These are phyloP conservation scores for Cladophialophora carrionii DNA, from an alignment of 2,329 filamentous ascomycete species.

Conservation along the genomic window DNA sequence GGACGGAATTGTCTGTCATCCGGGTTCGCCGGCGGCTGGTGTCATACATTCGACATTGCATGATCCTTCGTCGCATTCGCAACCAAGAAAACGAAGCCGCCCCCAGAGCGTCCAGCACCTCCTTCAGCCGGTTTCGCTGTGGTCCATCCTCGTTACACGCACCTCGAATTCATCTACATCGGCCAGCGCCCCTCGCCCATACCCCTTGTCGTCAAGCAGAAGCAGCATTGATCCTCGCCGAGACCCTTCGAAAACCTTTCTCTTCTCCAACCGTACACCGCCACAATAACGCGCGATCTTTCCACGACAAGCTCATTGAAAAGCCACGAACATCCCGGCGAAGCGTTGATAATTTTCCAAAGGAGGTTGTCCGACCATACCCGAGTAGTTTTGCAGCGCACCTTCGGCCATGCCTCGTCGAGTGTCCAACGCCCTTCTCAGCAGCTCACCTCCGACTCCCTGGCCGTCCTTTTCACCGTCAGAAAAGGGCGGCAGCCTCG, in stretches of 20 bases:
- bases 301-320: slow-evolving; percentile 9
- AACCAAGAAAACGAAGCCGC: slow-evolving; percentile 9
- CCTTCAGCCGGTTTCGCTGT: slow-evolving; percentile 12
- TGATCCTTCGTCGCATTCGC: slow-evolving; percentile 11
- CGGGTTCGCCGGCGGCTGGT: slow-evolving; percentile 3
- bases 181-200: slow-evolving; percentile 2
- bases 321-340: not conserved
- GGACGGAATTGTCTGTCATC: slow-evolving; percentile 2
- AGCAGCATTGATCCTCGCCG: not conserved
- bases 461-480: slow-evolving; percentile 55
- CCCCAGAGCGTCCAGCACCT: slow-evolving; percentile 1
- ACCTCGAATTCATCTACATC: slow-evolving; percentile 5
- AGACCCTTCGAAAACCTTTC: slow-evolving; percentile 14
- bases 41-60: slow-evolving; percentile 27
- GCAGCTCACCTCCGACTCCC: slow-evolving; percentile 54
- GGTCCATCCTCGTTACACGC: slow-evolving; percentile 4
- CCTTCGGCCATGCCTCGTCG: slow-evolving; percentile 63
- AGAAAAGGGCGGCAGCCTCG: slow-evolving; percentile 55
- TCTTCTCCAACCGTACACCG: slow-evolving; percentile 24
- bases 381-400: not conserved
- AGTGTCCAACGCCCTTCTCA: slow-evolving; percentile 62
- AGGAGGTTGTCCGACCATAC: slow-evolving; percentile 7
- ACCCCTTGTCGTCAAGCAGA: not conserved
- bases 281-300: slow-evolving; percentile 24
- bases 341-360: not conserved